phyloP scores from a whole-genome alignment of 805 yeast species.

The Yamadazyma nakazawae region DNA sequence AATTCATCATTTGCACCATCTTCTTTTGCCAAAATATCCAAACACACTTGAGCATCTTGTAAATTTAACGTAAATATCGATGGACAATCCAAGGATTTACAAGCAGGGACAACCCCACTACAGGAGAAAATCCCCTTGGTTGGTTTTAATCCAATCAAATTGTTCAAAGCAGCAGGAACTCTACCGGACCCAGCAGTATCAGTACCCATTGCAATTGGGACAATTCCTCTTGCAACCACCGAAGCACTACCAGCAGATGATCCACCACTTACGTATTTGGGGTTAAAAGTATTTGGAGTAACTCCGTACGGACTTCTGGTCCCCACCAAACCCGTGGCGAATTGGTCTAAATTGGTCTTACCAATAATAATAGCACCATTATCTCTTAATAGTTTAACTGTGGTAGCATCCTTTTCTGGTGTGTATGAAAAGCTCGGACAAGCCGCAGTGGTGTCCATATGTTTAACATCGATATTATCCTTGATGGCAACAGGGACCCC shows the following conservation, averaged over 20 bases:
- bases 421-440: slow-evolving; percentile 78
- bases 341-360: slow-evolving; percentile 93
- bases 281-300: slow-evolving; percentile 75
- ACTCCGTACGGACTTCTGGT: slow-evolving; percentile 93
- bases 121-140: slow-evolving; percentile 85
- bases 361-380: slow-evolving; percentile 94
- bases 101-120: slow-evolving; percentile 94
- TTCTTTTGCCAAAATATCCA: slow-evolving; percentile 65
- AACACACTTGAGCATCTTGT: slow-evolving; percentile 77
- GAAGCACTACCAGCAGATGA: slow-evolving; percentile 95
- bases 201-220: slow-evolving; percentile 87
- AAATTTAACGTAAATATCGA: slow-evolving; percentile 78
- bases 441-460: slow-evolving; percentile 87
- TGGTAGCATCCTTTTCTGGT: slow-evolving; percentile 71
- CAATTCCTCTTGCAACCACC: slow-evolving; percentile 85
- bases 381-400: slow-evolving; percentile 68
- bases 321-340: slow-evolving; percentile 97
- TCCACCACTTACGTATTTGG: slow-evolving; percentile 86
- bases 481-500: slow-evolving; percentile 96
- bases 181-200: slow-evolving; percentile 99
- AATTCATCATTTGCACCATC: slow-evolving; percentile 73
- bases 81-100: slow-evolving; percentile 90
- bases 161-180: slow-evolving; percentile 94
- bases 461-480: slow-evolving; percentile 88
- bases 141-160: slow-evolving; percentile 89